Evolutionary conservation across 2,329 filamentous ascomycete genomes (phyloP).

Genomic region (Triangularia setosa): DNA sequence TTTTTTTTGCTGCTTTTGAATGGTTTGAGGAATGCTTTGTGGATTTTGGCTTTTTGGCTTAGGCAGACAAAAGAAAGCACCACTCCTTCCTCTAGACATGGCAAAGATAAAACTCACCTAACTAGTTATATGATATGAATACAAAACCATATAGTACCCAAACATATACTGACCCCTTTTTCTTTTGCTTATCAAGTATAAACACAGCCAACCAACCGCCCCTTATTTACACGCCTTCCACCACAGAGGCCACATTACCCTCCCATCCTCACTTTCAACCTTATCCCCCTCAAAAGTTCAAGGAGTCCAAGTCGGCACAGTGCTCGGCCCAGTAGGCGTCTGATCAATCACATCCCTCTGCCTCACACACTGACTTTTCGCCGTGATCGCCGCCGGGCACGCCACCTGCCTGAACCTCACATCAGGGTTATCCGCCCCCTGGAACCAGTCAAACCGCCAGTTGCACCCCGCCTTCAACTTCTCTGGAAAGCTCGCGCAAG

Average conservation of each 20-base stretch:
- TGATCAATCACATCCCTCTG: constrained; percentile 34
- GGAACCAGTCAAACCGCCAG: constrained; percentile 64
- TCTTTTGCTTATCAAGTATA: too few relatives aligned
- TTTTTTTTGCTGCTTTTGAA: not conserved
- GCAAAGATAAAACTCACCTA: not conserved
- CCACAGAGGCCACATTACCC: too few relatives aligned
- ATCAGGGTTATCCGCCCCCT: constrained; percentile 53
- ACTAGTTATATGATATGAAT: not conserved
- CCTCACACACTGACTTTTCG: constrained; percentile 34
- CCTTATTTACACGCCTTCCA: too few relatives aligned
- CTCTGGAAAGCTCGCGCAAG: constrained; percentile 51
- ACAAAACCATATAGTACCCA: not conserved
- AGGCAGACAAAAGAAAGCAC: not conserved
- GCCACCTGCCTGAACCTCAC: constrained; percentile 54
- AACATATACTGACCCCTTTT: too few relatives aligned
- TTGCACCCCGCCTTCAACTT: constrained; percentile 54
- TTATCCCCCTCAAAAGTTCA: not conserved
- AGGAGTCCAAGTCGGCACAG: constrained; percentile 30
- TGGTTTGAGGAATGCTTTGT: not conserved
- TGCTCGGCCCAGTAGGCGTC: constrained; percentile 30
- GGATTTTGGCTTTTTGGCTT: not conserved
- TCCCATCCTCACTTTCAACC: too few relatives aligned
- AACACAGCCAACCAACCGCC: too few relatives aligned
- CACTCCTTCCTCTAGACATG: not conserved
- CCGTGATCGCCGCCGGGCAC: constrained; percentile 26